Evolutionary conservation across 768 basidiomycete species (phyloP).

Genomic region (Tylopilus rubrobrunneus): DNA sequence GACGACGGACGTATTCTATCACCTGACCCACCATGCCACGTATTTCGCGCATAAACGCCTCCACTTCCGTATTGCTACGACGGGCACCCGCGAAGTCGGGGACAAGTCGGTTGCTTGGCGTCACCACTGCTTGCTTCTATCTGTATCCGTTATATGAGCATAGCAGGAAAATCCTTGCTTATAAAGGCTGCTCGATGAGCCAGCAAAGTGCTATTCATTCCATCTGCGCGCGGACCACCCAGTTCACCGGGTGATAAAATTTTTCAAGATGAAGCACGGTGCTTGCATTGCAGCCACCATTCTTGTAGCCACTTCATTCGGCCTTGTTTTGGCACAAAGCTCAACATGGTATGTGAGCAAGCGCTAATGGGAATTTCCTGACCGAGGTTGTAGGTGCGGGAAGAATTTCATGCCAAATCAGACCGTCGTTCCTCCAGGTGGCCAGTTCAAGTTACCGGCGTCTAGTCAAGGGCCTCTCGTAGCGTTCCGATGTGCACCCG

Average conservation of each 20-base stretch:
- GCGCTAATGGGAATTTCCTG: background rate
- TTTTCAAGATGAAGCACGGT: slow-evolving; percentile 16
- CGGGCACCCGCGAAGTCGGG: too few species aligned
- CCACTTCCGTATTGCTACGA: background rate
- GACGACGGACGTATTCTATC: background rate
- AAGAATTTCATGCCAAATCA: slow-evolving; percentile 44
- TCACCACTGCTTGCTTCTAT: background rate
- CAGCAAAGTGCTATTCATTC: background rate
- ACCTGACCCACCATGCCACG: background rate
- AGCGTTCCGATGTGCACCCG: slow-evolving; percentile 45
- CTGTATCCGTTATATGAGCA: background rate
- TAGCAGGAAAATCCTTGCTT: background rate
- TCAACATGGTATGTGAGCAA: slow-evolving; percentile 21
- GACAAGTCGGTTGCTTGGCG: background rate
- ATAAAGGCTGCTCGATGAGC: slow-evolving; percentile 5
- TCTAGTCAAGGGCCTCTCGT: slow-evolving; percentile 36
- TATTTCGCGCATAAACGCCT: background rate
- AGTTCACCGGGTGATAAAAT: background rate
- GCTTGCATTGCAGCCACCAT: background rate
- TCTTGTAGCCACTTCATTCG: slow-evolving; percentile 11
- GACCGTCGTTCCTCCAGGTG: slow-evolving; percentile 42
- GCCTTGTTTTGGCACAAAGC: slow-evolving; percentile 16
- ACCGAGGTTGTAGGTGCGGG: slow-evolving; percentile 40
- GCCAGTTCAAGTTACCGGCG: slow-evolving; percentile 39
- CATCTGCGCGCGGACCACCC: too few species aligned